Percentiles rank a stretch among this genome's conserved stretches.
phyloP scores from a whole-genome alignment of 768 basidiomycete genomes.

The Phlegmacium glaucopus region DNA sequence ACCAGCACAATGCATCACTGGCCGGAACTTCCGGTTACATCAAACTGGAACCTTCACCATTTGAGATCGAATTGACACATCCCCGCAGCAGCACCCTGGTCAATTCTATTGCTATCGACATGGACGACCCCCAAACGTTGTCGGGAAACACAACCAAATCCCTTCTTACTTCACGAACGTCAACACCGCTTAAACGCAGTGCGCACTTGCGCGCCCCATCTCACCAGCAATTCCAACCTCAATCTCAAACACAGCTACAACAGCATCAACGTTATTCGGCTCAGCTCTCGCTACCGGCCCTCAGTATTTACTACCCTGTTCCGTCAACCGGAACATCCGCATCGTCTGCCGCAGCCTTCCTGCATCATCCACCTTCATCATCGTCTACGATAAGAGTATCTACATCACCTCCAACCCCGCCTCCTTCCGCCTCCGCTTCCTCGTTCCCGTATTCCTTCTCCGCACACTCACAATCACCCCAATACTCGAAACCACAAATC shows the following conservation, averaged over 20 bases:
- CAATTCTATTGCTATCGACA: slow-evolving; percentile 1
- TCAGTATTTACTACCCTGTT: slow-evolving; percentile 26
- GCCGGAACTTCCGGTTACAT: slow-evolving; percentile 14
- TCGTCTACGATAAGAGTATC: not conserved
- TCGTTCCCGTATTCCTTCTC: not conserved
- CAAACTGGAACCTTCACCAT: slow-evolving; percentile 30
- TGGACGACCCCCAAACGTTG: not conserved
- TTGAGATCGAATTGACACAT: slow-evolving; percentile 13
- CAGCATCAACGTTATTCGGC: slow-evolving; percentile 2
- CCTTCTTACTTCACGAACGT: not conserved
- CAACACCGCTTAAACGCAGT: no score
- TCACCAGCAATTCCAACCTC: not conserved
- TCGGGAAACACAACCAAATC: no score
- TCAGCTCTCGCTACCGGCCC: slow-evolving; percentile 23
- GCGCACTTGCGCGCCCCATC: not conserved
- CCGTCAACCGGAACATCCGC: slow-evolving; percentile 12
- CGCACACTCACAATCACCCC: slow-evolving; percentile 3
- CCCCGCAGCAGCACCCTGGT: slow-evolving; percentile 10
- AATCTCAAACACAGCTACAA: slow-evolving; percentile 5
- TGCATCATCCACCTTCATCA: slow-evolving; percentile 5
- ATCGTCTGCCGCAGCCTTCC: slow-evolving; percentile 12
- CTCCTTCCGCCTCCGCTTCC: slow-evolving; percentile 2
- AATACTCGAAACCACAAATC: slow-evolving; percentile 19
- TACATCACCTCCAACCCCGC: slow-evolving; percentile 6
- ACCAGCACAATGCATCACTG: not conserved